These are phyloP conservation scores for Aspergillus ochraceoroseus DNA, from an alignment of 2,329 filamentous ascomycete species.

Conservation along the genomic window DNA sequence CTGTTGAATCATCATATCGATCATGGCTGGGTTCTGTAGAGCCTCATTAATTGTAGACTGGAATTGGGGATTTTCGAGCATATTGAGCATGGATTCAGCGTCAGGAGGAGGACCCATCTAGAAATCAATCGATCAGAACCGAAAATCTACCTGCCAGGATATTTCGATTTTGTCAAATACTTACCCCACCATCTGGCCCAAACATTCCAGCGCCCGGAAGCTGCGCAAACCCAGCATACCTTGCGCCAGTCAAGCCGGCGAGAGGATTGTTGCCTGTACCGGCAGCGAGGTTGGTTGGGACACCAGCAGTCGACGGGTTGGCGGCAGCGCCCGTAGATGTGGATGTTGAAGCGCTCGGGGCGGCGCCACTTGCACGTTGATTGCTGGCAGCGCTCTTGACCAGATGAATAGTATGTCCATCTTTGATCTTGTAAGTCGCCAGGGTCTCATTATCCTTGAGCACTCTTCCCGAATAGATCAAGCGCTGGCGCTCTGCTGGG, in stretches of 20 bases:
- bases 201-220: slow-evolving; percentile 85
- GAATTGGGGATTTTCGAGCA: slow-evolving; percentile 85
- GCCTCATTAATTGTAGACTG: slow-evolving; percentile 88
- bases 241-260: slow-evolving; percentile 82
- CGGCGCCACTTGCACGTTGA: slow-evolving; percentile 54
- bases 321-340: slow-evolving; percentile 31
- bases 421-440: slow-evolving; percentile 86
- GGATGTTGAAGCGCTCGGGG: slow-evolving; percentile 43
- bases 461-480: slow-evolving; percentile 96
- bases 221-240: slow-evolving; percentile 87
- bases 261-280: slow-evolving; percentile 75
- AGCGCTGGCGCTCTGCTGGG: slow-evolving; percentile 78
- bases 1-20: slow-evolving; percentile 89
- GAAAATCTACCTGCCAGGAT: background rate
- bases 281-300: slow-evolving; percentile 47
- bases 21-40: slow-evolving; percentile 87
- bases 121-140: slow-evolving; percentile 17
- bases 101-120: slow-evolving; percentile 87
- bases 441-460: slow-evolving; percentile 91
- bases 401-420: slow-evolving; percentile 90
- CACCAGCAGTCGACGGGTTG: slow-evolving; percentile 35
- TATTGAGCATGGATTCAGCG: slow-evolving; percentile 72
- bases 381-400: slow-evolving; percentile 96
- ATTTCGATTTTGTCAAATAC: slow-evolving; percentile 36
- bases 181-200: slow-evolving; percentile 87